phyloP scores from a whole-genome alignment of 2,329 filamentous ascomycete genomes.

The Ceratocystis cubensis region DNA sequence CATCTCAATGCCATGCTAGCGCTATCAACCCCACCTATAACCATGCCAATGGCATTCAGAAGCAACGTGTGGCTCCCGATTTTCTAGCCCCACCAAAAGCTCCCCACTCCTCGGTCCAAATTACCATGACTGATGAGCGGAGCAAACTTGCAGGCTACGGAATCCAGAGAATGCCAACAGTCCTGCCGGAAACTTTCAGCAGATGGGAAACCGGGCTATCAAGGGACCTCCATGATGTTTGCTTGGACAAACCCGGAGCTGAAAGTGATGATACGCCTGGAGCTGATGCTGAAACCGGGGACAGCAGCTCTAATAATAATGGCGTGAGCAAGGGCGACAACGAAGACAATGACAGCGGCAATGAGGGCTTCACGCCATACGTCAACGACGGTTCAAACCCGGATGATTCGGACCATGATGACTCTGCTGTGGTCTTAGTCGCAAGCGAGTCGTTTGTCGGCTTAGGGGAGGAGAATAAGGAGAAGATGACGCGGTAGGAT shows the following conservation, averaged over 20 bases:
- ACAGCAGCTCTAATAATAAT: neutral
- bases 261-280: neutral
- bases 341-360: constrained; percentile 1
- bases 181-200: no score
- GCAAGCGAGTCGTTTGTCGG: neutral
- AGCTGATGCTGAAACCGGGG: neutral
- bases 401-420: neutral
- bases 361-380: neutral
- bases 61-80: neutral
- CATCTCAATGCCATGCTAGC: neutral
- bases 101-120: neutral
- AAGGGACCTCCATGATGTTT: no score
- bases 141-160: neutral
- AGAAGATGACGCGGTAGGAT: neutral
- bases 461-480: neutral
- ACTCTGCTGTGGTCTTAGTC: neutral
- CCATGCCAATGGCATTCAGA: neutral
- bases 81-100: neutral
- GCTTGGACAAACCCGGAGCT: no score
- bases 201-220: no score
- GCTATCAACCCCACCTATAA: neutral
- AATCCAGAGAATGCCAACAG: neutral
- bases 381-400: neutral
- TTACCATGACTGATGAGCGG: neutral
- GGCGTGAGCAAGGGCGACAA: neutral